phyloP scores from a whole-genome alignment of 1,139 yeast species.

The Zygosaccharomyces pseudobailii region DNA sequence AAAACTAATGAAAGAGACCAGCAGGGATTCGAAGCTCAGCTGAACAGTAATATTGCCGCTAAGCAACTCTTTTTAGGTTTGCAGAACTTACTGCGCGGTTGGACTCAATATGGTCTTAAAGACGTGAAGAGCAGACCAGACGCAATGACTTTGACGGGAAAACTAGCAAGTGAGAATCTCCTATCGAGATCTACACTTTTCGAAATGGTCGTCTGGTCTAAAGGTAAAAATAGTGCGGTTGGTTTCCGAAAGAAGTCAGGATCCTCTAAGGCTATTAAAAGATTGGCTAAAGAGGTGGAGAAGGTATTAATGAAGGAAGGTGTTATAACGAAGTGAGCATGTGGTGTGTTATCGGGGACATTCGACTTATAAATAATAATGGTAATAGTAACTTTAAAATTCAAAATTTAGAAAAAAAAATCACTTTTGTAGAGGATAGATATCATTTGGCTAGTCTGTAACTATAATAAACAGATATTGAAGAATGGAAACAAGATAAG shows the following conservation, averaged over 20 bases:
- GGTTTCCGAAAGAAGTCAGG: slow-evolving; percentile 58
- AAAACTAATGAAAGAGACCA: slow-evolving; percentile 35
- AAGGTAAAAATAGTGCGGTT: slow-evolving; percentile 43
- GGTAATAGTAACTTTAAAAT: neutral
- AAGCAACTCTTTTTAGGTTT: slow-evolving; percentile 60
- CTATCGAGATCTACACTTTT: slow-evolving; percentile 63
- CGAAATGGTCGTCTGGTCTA: slow-evolving; percentile 46
- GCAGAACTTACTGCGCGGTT: slow-evolving; percentile 55
- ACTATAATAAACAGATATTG: too few relatives aligned
- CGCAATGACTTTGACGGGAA: slow-evolving; percentile 50
- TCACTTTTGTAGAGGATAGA: neutral
- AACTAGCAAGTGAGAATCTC: slow-evolving; percentile 56
- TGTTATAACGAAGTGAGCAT: slow-evolving; percentile 21
- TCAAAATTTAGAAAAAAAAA: neutral
- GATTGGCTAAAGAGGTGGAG: slow-evolving; percentile 48
- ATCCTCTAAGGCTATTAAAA: slow-evolving; percentile 58
- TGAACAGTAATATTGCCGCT: slow-evolving; percentile 33
- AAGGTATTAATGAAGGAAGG: slow-evolving; percentile 43
- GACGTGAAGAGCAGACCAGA: slow-evolving; percentile 47
- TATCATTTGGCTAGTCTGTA: neutral
- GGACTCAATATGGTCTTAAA: slow-evolving; percentile 69
- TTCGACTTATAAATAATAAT: neutral
- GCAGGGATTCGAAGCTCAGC: slow-evolving; percentile 12
- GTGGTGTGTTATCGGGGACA: neutral
- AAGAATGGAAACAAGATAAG: too few relatives aligned